Conservation (phyloP, 106 monocot species). For the Apostasia ramifera region DNA sequence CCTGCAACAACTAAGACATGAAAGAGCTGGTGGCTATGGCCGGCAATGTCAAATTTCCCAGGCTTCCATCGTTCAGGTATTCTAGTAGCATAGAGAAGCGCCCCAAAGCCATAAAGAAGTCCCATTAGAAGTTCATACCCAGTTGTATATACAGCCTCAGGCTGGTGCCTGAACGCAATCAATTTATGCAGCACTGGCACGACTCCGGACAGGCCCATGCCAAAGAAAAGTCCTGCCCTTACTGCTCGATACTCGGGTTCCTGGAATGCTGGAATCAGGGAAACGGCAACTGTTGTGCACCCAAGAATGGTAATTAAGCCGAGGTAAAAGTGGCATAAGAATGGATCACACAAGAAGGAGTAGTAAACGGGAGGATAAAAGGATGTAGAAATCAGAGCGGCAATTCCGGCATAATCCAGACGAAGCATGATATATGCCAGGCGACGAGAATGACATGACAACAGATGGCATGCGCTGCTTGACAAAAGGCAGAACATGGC, state of each 20-base stretch:
- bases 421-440: constrained; percentile 95
- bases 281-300: constrained; percentile 49
- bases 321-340: constrained; percentile 87
- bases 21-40: constrained; percentile 96
- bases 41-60: constrained; percentile 88
- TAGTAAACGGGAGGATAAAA: constrained; percentile 99
- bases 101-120: constrained; percentile 72
- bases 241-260: constrained; percentile 56
- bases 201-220: constrained; percentile 92
- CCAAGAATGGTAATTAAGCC: constrained; percentile 71
- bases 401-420: constrained; percentile 89
- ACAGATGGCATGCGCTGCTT: constrained; percentile 90
- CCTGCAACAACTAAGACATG: constrained; percentile 91
- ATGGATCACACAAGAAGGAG: constrained; percentile 95
- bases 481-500: constrained; percentile 98
- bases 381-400: constrained; percentile 85
- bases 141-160: constrained; percentile 84
- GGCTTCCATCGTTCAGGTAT: constrained; percentile 91
- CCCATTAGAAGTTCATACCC: constrained; percentile 91
- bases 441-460: constrained; percentile 79
- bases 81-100: constrained; percentile 78
- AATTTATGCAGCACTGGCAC: constrained; percentile 87
- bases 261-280: constrained; percentile 76
- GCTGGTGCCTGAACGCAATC: constrained; percentile 41
- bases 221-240: constrained; percentile 74